Percentiles rank a stretch among this genome's conserved stretches.
Evolutionary conservation across 805 yeast species (phyloP).

Genomic region (Candida adriatica): DNA sequence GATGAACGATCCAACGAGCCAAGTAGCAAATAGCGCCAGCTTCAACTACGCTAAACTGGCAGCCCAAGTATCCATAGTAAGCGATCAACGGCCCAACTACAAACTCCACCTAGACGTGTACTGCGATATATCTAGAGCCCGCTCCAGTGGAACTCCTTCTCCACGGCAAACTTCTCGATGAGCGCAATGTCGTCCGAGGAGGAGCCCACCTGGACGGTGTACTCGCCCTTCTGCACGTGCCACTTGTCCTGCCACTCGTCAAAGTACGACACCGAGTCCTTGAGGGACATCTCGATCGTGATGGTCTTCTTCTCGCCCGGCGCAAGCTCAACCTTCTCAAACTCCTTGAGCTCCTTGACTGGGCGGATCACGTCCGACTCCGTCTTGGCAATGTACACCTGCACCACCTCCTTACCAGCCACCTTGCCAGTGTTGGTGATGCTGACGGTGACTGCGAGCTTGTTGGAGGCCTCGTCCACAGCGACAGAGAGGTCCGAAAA

Average conservation of each 20-base stretch:
- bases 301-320: constrained; percentile 38
- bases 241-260: constrained; percentile 42
- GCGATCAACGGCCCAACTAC: too few relatives aligned
- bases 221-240: constrained; percentile 45
- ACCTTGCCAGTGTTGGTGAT: constrained; percentile 42
- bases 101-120: too few relatives aligned
- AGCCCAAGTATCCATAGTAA: too few relatives aligned
- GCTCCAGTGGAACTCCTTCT: constrained; percentile 21
- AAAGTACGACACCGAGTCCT: constrained; percentile 48
- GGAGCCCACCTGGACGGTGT: constrained; percentile 42
- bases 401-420: constrained; percentile 50
- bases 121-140: too few relatives aligned
- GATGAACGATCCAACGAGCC: too few relatives aligned
- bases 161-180: constrained; percentile 18
- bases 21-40: too few relatives aligned
- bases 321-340: constrained; percentile 39
- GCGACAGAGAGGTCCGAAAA: constrained; percentile 31
- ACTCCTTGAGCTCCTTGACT: constrained; percentile 53
- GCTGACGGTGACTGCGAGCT: constrained; percentile 27
- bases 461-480: constrained; percentile 22
- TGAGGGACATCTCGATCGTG: constrained; percentile 32
- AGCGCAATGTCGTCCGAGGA: constrained; percentile 26
- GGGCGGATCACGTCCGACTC: constrained; percentile 39
- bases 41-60: too few relatives aligned
- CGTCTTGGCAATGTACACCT: constrained; percentile 40